These are phyloP conservation scores for Aspergillus glaucus DNA, from an alignment of 2,329 filamentous ascomycete species.

Conservation along the genomic window DNA sequence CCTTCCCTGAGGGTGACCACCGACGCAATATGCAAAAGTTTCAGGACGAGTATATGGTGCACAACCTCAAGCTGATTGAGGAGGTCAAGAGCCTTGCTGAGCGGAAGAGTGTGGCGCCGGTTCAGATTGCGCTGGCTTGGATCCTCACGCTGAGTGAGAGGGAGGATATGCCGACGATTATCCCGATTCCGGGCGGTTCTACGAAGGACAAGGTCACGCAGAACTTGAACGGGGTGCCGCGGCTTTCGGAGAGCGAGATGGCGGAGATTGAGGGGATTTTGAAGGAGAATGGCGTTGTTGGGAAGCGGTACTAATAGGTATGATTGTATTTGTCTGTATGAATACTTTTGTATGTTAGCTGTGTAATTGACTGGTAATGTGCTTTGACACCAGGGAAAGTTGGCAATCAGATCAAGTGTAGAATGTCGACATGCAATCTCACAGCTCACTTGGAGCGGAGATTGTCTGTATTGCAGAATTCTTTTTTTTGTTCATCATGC, in stretches of 20 bases:
- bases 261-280: conserved; percentile 48
- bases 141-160: conserved; percentile 37
- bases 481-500: conserved; percentile 15
- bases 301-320: conserved; percentile 19
- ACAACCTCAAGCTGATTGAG: conserved; percentile 46
- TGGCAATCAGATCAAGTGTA: conserved; percentile 42
- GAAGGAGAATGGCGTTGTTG: conserved; percentile 38
- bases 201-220: conserved; percentile 31
- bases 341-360: neutral
- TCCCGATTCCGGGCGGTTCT: conserved; percentile 33
- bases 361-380: neutral
- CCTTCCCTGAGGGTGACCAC: conserved; percentile 45
- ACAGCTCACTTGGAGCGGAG: conserved; percentile 36
- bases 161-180: conserved; percentile 39
- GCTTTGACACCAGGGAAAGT: no score
- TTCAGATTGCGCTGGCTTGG: conserved; percentile 48
- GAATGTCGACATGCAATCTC: conserved; percentile 42
- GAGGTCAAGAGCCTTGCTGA: conserved; percentile 40
- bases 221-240: conserved; percentile 24
- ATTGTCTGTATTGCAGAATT: conserved; percentile 44
- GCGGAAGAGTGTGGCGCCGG: conserved; percentile 38
- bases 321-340: neutral
- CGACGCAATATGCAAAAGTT: conserved; percentile 43
- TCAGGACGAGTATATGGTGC: conserved; percentile 44
- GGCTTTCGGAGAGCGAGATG: conserved; percentile 33